Percentiles rank a stretch among this genome's conserved stretches.
Evolutionary conservation across 164 flowering plant species (phyloP).

Genomic region (Amborella trichopoda): DNA sequence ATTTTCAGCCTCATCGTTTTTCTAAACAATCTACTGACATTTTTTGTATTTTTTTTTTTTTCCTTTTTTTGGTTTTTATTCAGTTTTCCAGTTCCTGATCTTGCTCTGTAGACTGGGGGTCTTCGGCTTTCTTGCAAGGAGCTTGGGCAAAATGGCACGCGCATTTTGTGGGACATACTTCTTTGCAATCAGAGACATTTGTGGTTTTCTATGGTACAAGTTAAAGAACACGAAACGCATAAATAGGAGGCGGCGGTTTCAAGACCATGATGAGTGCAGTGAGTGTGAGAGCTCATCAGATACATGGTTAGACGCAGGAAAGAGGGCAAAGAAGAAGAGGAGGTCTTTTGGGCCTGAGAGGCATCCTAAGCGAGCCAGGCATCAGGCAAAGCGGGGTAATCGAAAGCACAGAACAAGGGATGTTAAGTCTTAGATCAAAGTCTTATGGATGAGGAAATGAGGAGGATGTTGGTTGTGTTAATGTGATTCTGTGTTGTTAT

Average conservation of each 20-base stretch:
- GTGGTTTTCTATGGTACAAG: slow-evolving; percentile 44
- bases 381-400: neutral
- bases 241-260: slow-evolving; percentile 21
- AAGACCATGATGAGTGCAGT: slow-evolving; percentile 30
- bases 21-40: neutral
- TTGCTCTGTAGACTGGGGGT: slow-evolving; percentile 21
- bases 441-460: too few species aligned
- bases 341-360: slow-evolving; percentile 8
- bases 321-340: slow-evolving; percentile 11
- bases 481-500: too few species aligned
- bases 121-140: slow-evolving; percentile 36
- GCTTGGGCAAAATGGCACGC: slow-evolving; percentile 50
- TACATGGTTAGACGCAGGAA: slow-evolving; percentile 13
- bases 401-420: neutral
- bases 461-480: too few species aligned
- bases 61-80: neutral
- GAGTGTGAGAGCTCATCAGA: slow-evolving; percentile 6
- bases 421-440: too few species aligned
- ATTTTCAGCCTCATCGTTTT: neutral
- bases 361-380: slow-evolving; percentile 12
- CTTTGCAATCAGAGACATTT: slow-evolving; percentile 22
- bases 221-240: slow-evolving; percentile 39
- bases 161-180: slow-evolving; percentile 42
- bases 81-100: neutral
- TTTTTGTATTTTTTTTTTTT: neutral